phyloP scores from a whole-genome alignment of 83 land plant species.

The Picea abies region DNA sequence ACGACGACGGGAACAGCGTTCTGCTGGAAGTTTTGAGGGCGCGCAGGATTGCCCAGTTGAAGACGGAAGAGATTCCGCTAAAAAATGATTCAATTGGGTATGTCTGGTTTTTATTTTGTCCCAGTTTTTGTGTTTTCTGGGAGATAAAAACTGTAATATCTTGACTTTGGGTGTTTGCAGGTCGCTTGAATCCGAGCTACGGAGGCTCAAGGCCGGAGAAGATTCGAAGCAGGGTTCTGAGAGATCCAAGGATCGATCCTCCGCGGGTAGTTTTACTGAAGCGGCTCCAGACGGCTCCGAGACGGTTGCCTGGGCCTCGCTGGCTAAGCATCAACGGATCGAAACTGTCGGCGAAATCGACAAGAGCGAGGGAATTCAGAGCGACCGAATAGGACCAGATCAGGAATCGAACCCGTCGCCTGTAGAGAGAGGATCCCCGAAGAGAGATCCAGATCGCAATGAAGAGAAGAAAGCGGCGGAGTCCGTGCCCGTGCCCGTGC shows the following conservation, averaged over 20 bases:
- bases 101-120: not conserved
- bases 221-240: constrained; percentile 21
- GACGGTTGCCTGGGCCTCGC: not conserved
- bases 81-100: constrained; percentile 53
- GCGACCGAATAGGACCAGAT: not conserved
- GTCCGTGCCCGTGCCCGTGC: not conserved
- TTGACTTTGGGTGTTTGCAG: constrained; percentile 20
- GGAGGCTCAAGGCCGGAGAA: constrained; percentile 31
- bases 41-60: constrained; percentile 40
- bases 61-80: constrained; percentile 27
- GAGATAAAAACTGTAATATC: not conserved
- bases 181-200: constrained; percentile 35
- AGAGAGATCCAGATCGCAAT: not conserved
- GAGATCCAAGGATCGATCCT: constrained; percentile 34
- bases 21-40: constrained; percentile 47
- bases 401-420: constrained; percentile 11
- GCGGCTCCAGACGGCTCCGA: constrained; percentile 16
- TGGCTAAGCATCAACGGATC: too few relatives aligned
- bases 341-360: not conserved
- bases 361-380: not conserved
- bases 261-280: constrained; percentile 53
- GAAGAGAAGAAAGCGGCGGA: not conserved
- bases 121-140: too few relatives aligned
- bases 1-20: not conserved
- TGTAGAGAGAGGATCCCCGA: not conserved